phyloP scores from a whole-genome alignment of 257 asterid genomes.

The Solanum gracilifrons region DNA sequence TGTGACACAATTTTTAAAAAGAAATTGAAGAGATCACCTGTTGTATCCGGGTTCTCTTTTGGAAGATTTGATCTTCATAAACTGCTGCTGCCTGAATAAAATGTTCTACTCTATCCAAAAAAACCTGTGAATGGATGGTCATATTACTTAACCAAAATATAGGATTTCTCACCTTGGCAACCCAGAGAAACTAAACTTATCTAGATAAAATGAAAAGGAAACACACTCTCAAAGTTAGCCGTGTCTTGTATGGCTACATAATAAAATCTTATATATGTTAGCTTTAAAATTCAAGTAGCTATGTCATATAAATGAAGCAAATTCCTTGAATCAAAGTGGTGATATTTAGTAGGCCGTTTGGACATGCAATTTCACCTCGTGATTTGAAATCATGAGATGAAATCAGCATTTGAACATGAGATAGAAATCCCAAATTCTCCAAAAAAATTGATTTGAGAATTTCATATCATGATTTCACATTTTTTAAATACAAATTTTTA shows the following conservation, averaged over 20 bases:
- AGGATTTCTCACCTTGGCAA: background rate
- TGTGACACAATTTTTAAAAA: background rate
- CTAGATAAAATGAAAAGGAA: background rate
- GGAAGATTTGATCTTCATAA: conserved; percentile 79
- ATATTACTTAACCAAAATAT: background rate
- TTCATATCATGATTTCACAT: background rate
- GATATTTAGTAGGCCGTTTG: background rate
- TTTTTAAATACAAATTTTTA: background rate
- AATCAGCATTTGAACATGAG: background rate
- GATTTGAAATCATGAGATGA: background rate
- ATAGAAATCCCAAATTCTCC: background rate
- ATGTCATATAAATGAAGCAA: background rate
- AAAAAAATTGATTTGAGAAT: background rate
- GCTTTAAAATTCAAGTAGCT: background rate
- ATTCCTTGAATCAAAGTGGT: background rate
- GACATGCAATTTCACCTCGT: background rate
- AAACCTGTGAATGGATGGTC: conserved; percentile 40
- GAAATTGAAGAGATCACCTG: conserved; percentile 35
- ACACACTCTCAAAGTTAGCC: background rate
- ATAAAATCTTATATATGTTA: background rate
- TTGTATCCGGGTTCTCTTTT: conserved; percentile 73
- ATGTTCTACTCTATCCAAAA: conserved; percentile 72
- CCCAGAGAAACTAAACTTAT: background rate
- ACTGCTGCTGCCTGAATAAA: conserved; percentile 85
- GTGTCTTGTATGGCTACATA: background rate